These are phyloP conservation scores for Saraca asoca DNA, from an alignment of 331 rosid genomes.

Conservation along the genomic window DNA sequence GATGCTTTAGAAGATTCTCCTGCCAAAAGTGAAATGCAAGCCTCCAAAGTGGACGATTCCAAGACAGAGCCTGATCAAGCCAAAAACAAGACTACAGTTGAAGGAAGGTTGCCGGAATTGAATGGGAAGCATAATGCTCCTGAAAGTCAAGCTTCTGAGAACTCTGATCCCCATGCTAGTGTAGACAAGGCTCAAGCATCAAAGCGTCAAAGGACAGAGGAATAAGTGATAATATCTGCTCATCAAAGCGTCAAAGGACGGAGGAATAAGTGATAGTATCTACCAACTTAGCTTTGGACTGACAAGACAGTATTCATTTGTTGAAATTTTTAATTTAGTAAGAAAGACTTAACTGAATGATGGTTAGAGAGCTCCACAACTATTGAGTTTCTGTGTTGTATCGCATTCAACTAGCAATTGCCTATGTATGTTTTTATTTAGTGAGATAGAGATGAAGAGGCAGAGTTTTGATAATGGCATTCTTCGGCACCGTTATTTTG, in stretches of 20 bases:
- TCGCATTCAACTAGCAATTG: conserved; percentile 33
- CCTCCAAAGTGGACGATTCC: conserved; percentile 47
- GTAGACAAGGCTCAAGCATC: conserved; percentile 47
- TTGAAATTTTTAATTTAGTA: conserved; percentile 38
- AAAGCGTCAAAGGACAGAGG: conserved; percentile 69
- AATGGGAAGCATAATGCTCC: conserved; percentile 45
- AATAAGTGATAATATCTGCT: conserved; percentile 43
- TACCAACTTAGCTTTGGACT: conserved; percentile 51
- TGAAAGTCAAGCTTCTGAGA: conserved; percentile 37
- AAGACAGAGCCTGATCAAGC: conserved; percentile 40
- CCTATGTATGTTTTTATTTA: conserved; percentile 21
- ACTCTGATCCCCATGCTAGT: conserved; percentile 42
- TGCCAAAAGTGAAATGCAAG: conserved; percentile 53
- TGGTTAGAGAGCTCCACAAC: neutral
- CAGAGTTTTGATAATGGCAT: conserved; percentile 45
- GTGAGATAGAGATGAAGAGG: conserved; percentile 34
- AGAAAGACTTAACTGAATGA: neutral
- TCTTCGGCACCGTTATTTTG: conserved; percentile 33
- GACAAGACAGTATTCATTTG: conserved; percentile 42
- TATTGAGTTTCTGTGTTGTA: conserved; percentile 19
- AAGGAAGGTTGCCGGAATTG: conserved; percentile 35
- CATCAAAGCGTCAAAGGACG: conserved; percentile 66
- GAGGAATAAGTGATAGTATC: conserved; percentile 50
- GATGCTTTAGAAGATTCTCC: conserved; percentile 53
- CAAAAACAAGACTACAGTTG: conserved; percentile 35